Conservation (phyloP, 805 yeast species). For the Candida pseudofarinosa region DNA sequence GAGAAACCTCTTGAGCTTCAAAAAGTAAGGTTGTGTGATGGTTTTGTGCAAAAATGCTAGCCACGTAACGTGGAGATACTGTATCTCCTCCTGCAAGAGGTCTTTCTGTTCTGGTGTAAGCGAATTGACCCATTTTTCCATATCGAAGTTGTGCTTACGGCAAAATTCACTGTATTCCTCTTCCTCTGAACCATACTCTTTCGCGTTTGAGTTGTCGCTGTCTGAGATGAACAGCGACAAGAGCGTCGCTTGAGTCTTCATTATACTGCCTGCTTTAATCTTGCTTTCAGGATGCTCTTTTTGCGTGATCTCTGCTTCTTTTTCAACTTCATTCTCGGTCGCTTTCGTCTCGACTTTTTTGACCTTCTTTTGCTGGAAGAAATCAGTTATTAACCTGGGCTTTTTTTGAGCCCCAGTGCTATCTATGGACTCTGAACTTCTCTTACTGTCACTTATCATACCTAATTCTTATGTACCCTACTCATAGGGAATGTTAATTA, state of each 20-base stretch:
- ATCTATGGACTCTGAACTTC: background rate
- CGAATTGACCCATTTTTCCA: conserved; percentile 45
- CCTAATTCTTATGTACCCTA: background rate
- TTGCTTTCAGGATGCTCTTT: background rate
- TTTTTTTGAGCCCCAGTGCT: conserved; percentile 1
- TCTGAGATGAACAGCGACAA: too few relatives aligned
- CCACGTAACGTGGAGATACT: conserved; percentile 76
- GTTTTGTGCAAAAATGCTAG: conserved; percentile 63
- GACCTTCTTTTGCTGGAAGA: conserved; percentile 7
- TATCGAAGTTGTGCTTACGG: conserved; percentile 38
- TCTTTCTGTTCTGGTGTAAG: conserved; percentile 46
- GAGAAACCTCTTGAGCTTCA: conserved; percentile 65
- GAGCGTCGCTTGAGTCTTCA: background rate
- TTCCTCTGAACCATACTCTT: conserved; percentile 2
- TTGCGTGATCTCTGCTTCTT: background rate
- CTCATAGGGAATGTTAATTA: background rate
- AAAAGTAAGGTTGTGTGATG: conserved; percentile 79
- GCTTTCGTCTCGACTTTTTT: background rate
- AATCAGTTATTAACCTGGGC: conserved; percentile 16
- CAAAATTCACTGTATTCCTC: conserved; percentile 12
- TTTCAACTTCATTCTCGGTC: background rate
- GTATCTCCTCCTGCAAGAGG: conserved; percentile 63
- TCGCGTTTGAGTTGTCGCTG: background rate
- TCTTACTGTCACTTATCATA: background rate
- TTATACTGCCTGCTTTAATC: background rate